Evolutionary conservation across 495 filamentous ascomycete species (phyloP).

Genomic region (Penicillium fimorum): DNA sequence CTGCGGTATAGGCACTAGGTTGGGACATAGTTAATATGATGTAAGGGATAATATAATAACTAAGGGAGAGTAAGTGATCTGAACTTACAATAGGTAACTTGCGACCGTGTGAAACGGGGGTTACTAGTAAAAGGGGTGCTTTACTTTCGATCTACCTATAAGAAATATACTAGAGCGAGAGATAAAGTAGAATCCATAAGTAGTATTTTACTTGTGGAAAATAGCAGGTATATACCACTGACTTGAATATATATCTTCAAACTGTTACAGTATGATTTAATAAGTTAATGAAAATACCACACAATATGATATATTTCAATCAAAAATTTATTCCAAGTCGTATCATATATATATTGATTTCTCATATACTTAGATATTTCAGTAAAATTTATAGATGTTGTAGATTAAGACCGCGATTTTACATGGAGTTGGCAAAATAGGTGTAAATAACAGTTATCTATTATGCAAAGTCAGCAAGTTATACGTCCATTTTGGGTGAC

Average conservation of each 20-base stretch:
- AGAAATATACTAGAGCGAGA: not conserved
- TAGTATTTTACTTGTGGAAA: slow-evolving; percentile 6
- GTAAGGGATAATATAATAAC: not conserved
- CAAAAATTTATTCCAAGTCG: not conserved
- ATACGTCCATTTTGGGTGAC: too few relatives aligned
- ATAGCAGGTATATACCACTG: not conserved
- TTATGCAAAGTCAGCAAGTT: not conserved
- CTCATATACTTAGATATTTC: slow-evolving; percentile 4
- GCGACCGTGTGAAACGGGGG: not conserved
- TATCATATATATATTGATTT: slow-evolving; percentile 5
- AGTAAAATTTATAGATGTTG: slow-evolving; percentile 9
- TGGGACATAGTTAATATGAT: too few relatives aligned
- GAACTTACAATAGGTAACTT: not conserved
- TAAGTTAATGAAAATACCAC: slow-evolving; percentile 6
- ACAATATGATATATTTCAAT: slow-evolving; percentile 2
- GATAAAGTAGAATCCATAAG: not conserved
- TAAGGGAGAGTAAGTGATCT: not conserved
- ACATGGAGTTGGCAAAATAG: slow-evolving; percentile 2
- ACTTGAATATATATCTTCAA: slow-evolving; percentile 4
- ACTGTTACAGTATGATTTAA: not conserved
- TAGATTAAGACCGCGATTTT: not conserved
- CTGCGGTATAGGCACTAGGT: not conserved
- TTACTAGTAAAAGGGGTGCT: not conserved
- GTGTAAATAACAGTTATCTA: not conserved
- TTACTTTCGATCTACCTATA: not conserved